phyloP scores from a whole-genome alignment of 331 rosid genomes.

The Saraca asoca region DNA sequence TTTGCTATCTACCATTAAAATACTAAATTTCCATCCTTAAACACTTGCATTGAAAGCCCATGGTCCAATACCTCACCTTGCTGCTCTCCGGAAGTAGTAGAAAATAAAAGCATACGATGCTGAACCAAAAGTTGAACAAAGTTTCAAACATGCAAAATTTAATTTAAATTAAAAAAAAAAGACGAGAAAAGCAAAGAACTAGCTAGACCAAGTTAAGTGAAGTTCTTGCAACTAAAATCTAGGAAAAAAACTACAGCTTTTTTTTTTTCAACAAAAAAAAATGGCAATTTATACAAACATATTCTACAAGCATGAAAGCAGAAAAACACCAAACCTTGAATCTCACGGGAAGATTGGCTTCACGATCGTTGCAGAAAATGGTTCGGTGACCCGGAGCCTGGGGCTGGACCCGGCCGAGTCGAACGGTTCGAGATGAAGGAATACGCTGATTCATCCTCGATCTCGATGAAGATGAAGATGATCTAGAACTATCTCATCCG shows the following conservation, averaged over 20 bases:
- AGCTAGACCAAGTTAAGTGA: not conserved
- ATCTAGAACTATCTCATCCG: constrained; percentile 65
- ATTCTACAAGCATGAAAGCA: not conserved
- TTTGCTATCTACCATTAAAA: too few species aligned
- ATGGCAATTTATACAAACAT: not conserved
- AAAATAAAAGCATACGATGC: too few species aligned
- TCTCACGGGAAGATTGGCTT: constrained; percentile 62
- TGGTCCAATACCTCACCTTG: too few species aligned
- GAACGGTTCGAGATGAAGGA: constrained; percentile 57
- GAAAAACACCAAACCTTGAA: constrained; percentile 54
- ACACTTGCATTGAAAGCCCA: too few species aligned
- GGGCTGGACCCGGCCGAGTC: constrained; percentile 97
- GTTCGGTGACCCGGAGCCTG: constrained; percentile 93
- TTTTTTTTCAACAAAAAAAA: not conserved
- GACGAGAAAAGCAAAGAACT: not conserved
- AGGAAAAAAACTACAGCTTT: not conserved
- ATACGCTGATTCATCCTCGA: constrained; percentile 52
- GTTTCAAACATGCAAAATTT: not conserved
- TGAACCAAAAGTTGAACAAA: not conserved
- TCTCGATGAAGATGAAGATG: constrained; percentile 43
- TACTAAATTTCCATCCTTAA: too few species aligned
- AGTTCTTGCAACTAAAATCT: not conserved
- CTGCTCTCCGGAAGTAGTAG: too few species aligned
- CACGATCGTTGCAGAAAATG: constrained; percentile 87
- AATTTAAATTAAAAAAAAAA: too few species aligned